These are phyloP conservation scores for Talaromyces funiculosus DNA, from an alignment of 2,329 filamentous ascomycete genomes.

Conservation along the genomic window DNA sequence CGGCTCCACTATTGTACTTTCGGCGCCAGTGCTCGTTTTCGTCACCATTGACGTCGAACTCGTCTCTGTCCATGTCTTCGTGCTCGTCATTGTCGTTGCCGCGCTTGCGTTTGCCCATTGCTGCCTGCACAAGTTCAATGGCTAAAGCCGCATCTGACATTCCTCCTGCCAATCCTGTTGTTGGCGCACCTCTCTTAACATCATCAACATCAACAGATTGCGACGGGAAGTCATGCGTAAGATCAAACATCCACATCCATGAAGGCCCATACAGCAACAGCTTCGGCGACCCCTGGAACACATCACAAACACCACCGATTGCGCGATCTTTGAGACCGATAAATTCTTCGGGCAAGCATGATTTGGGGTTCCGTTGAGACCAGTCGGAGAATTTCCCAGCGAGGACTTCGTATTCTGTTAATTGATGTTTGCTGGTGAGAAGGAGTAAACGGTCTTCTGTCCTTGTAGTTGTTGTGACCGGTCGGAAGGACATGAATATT, in stretches of 20 bases:
- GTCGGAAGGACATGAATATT: constrained; percentile 63
- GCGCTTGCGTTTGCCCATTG: constrained; percentile 38
- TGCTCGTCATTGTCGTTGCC: constrained; percentile 20
- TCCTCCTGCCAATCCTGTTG: constrained; percentile 15
- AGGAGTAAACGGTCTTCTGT: constrained; percentile 50
- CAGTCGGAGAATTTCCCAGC: constrained; percentile 73
- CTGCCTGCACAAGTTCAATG: not conserved
- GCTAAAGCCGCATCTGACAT: not conserved
- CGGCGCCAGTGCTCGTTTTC: constrained; percentile 36
- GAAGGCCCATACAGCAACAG: constrained; percentile 82
- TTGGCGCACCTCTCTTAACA: not conserved
- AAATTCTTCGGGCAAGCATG: constrained; percentile 68
- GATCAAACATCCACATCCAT: constrained; percentile 90
- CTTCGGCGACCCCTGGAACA: constrained; percentile 51
- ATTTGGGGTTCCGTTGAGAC: constrained; percentile 76
- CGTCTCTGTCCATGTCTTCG: constrained; percentile 19
- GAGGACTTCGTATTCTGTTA: constrained; percentile 75
- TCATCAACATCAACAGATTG: constrained; percentile 2
- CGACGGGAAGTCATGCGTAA: constrained; percentile 61
- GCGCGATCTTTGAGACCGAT: constrained; percentile 69
- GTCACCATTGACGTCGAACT: constrained; percentile 22
- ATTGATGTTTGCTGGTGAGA: constrained; percentile 59
- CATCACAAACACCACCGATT: constrained; percentile 81
- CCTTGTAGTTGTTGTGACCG: constrained; percentile 25
- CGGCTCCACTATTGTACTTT: constrained; percentile 51